A percentile compares a stretch with the other conserved stretches of the same genome.
phyloP scores from a whole-genome alignment of 2,329 filamentous ascomycete genomes.

The Sphaerulina populicola region DNA sequence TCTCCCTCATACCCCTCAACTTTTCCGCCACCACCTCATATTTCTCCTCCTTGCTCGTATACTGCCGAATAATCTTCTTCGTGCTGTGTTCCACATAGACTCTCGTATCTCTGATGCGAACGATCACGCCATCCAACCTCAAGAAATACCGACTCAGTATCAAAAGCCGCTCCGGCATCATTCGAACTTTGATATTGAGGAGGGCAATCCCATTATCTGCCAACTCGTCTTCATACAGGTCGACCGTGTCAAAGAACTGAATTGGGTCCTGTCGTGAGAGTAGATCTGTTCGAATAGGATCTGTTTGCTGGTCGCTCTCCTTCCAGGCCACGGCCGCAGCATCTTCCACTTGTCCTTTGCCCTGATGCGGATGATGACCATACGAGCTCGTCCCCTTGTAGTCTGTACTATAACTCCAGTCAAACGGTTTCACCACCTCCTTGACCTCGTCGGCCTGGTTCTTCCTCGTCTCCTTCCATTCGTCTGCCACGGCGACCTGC shows the following conservation, averaged over 20 bases:
- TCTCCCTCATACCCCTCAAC: constrained; percentile 54
- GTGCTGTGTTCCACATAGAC: constrained; percentile 83
- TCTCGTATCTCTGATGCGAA: constrained; percentile 80
- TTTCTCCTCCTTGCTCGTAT: constrained; percentile 73
- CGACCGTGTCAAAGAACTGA: constrained; percentile 90
- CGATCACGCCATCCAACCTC: constrained; percentile 80
- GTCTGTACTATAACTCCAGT: constrained; percentile 93
- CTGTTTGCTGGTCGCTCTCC: constrained; percentile 32
- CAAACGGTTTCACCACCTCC: constrained; percentile 89
- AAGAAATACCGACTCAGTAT: constrained; percentile 83
- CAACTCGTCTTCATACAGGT: constrained; percentile 93
- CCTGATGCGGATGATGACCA: too few species aligned
- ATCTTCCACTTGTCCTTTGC: too few species aligned
- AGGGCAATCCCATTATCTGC: constrained; percentile 95
- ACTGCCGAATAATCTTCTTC: constrained; percentile 76
- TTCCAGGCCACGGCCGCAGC: constrained; percentile 15
- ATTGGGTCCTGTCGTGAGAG: constrained; percentile 87
- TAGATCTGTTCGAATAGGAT: constrained; percentile 71
- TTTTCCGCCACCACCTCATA: constrained; percentile 65
- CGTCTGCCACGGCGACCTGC: constrained; percentile 82
- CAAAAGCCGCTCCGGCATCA: constrained; percentile 83
- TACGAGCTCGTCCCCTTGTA: constrained; percentile 60
- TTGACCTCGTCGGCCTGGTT: constrained; percentile 70
- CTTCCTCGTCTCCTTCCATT: constrained; percentile 70
- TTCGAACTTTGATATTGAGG: constrained; percentile 80